phyloP scores from a whole-genome alignment of 176 grass and related monocot species.

The Raddia distichophylla region DNA sequence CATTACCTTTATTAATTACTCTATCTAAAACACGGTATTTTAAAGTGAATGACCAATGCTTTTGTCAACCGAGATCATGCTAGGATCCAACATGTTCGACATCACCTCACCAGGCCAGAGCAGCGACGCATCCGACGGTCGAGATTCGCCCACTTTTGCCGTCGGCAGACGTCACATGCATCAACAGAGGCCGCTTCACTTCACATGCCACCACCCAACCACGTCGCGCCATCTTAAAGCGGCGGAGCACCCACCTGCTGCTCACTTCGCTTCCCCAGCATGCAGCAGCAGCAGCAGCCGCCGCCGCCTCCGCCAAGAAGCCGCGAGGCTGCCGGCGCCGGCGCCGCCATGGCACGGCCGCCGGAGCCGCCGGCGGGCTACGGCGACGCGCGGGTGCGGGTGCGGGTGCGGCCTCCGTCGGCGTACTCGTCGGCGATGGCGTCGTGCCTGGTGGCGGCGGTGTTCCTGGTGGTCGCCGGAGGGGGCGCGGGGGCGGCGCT shows the following conservation, averaged over 20 bases:
- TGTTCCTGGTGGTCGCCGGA: conserved; percentile 59
- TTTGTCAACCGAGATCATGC: no score
- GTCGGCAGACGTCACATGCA: not conserved
- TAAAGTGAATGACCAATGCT: no score
- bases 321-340: not conserved
- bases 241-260: not conserved
- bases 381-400: not conserved
- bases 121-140: not conserved
- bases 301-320: not conserved
- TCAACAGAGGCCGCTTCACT: not conserved
- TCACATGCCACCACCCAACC: not conserved
- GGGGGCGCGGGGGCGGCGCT: conserved; percentile 40
- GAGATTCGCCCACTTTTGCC: not conserved
- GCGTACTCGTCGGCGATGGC: conserved; percentile 41
- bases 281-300: not conserved
- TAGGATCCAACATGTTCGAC: no score
- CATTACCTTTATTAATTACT: no score
- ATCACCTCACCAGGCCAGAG: no score
- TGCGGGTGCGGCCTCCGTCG: not conserved
- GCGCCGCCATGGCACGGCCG: not conserved
- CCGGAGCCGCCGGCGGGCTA: not conserved
- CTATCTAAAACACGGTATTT: no score
- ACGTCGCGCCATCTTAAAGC: not conserved
- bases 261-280: not conserved
- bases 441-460: conserved; percentile 59